These are phyloP conservation scores for Boletus pseudopeckii DNA, from an alignment of 768 basidiomycete species.

Conservation along the genomic window DNA sequence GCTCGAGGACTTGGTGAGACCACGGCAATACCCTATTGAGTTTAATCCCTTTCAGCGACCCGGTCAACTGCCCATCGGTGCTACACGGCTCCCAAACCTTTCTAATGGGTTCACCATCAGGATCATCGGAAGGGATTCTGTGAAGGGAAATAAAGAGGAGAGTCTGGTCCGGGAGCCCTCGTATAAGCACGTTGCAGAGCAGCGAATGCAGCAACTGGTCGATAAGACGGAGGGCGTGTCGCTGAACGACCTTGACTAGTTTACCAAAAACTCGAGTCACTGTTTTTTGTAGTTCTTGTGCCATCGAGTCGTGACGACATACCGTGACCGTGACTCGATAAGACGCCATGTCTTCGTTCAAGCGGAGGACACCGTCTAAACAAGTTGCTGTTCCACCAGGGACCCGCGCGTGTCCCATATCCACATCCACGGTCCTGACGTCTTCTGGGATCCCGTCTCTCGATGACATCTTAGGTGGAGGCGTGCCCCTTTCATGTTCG, in stretches of 20 bases:
- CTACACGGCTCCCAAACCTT: constrained; percentile 28
- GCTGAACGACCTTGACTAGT: constrained; percentile 30
- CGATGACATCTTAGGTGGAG: constrained; percentile 93
- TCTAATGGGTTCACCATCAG: constrained; percentile 33
- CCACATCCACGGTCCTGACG: constrained; percentile 52
- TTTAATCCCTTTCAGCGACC: constrained; percentile 35
- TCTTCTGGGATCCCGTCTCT: constrained; percentile 91
- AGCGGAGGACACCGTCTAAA: constrained; percentile 53
- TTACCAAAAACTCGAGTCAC: not conserved
- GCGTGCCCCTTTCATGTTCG: constrained; percentile 77
- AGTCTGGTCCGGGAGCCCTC: not conserved
- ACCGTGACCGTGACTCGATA: constrained; percentile 12
- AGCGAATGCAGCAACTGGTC: constrained; percentile 12
- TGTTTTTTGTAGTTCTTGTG: not conserved
- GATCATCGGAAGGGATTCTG: constrained; percentile 22
- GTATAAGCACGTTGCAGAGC: not conserved
- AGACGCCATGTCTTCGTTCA: constrained; percentile 73
- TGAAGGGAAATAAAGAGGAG: not conserved
- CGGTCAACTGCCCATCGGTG: constrained; percentile 28
- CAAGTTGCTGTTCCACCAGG: constrained; percentile 43
- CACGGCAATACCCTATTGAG: constrained; percentile 29
- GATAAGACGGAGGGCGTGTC: constrained; percentile 17
- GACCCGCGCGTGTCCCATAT: constrained; percentile 56
- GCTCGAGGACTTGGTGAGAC: constrained; percentile 21
- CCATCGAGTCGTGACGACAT: not conserved